Conservation (phyloP, 2,329 filamentous ascomycete genomes). For the Cladophialophora carrionii region DNA sequence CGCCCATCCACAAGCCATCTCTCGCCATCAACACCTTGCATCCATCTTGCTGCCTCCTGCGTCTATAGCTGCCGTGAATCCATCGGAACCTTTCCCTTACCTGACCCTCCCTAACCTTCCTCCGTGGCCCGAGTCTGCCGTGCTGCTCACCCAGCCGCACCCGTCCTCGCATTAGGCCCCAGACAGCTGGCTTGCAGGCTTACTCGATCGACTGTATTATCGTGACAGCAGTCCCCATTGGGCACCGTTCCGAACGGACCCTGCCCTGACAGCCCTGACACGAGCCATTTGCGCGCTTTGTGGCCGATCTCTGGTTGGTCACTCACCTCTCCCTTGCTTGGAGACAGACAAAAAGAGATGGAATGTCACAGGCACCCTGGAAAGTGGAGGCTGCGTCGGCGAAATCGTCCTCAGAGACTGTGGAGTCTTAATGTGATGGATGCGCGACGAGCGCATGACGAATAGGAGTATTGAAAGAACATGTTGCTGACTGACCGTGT, state of each 20-base stretch:
- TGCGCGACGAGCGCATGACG: neutral
- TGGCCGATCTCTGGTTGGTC: slow-evolving; percentile 26
- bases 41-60: slow-evolving; percentile 15
- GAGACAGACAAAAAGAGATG: slow-evolving; percentile 11
- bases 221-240: slow-evolving; percentile 18
- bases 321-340: slow-evolving; percentile 13
- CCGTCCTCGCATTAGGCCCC: slow-evolving; percentile 9
- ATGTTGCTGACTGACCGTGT: slow-evolving; percentile 27
- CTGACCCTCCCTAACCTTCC: slow-evolving; percentile 9
- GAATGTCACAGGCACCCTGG: slow-evolving; percentile 4
- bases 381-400: slow-evolving; percentile 5
- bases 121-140: slow-evolving; percentile 13
- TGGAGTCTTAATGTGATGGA: slow-evolving; percentile 2
- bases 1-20: slow-evolving; percentile 16
- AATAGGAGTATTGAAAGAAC: slow-evolving; percentile 8
- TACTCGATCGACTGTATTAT: slow-evolving; percentile 27
- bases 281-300: slow-evolving; percentile 14
- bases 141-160: slow-evolving; percentile 6
- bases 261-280: slow-evolving; percentile 21
- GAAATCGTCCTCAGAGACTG: slow-evolving; percentile 1
- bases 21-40: slow-evolving; percentile 20
- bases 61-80: slow-evolving; percentile 16
- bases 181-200: slow-evolving; percentile 20
- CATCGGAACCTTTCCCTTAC: slow-evolving; percentile 19
- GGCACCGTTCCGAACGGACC: slow-evolving; percentile 20